Percentiles rank a stretch among this genome's conserved stretches.
Conservation (phyloP, 768 basidiomycete species). For the Mycena galopus region DNA sequence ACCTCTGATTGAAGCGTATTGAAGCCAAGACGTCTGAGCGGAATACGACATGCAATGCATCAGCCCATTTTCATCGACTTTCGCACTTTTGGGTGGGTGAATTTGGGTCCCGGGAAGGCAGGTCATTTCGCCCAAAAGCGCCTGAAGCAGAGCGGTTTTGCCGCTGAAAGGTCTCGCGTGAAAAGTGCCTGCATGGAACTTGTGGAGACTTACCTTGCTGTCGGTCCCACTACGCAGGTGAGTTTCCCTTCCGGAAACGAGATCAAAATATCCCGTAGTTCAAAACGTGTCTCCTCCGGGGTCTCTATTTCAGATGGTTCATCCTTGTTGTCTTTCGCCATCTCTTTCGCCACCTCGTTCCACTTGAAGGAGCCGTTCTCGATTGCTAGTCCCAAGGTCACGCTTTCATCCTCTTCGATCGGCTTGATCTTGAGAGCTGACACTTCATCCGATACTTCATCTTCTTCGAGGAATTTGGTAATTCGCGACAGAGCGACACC, state of each 20-base stretch:
- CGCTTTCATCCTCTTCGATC: conserved; percentile 40
- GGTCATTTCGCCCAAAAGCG: conserved; percentile 80
- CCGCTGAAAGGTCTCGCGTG: conserved; percentile 56
- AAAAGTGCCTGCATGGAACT: not conserved
- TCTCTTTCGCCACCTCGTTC: conserved; percentile 62
- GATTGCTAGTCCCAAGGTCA: conserved; percentile 61
- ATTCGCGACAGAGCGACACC: conserved; percentile 77
- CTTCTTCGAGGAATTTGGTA: conserved; percentile 74
- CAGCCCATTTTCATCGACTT: conserved; percentile 69
- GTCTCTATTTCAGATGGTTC: conserved; percentile 29
- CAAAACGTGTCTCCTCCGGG: conserved; percentile 64
- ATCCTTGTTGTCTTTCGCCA: conserved; percentile 44
- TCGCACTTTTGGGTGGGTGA: conserved; percentile 75
- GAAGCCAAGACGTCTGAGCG: conserved; percentile 77
- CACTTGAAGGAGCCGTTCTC: conserved; percentile 72
- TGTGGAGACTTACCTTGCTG: conserved; percentile 55
- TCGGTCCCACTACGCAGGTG: conserved; percentile 81
- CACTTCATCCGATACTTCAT: conserved; percentile 78
- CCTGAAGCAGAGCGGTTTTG: conserved; percentile 81
- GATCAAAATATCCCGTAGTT: conserved; percentile 74
- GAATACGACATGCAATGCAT: conserved; percentile 78
- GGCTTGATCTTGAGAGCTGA: conserved; percentile 67
- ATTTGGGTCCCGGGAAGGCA: conserved; percentile 53
- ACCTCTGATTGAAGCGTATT: conserved; percentile 2
- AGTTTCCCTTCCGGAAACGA: conserved; percentile 79